phyloP scores from a whole-genome alignment of 148 eudicot genomes.

The Rhododendron ferrugineum region DNA sequence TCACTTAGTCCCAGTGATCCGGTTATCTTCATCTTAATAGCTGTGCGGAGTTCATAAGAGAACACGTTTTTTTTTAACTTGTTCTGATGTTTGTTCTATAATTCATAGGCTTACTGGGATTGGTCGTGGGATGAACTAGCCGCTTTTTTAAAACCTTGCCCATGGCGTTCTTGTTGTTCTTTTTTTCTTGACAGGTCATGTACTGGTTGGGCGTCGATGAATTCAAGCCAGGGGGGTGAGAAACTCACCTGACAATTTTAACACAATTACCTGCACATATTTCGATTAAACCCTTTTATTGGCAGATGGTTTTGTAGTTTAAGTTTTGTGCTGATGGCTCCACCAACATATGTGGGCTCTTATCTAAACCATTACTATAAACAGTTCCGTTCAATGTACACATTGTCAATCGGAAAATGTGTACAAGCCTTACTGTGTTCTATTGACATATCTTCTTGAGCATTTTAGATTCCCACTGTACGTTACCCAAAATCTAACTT shows the following conservation, averaged over 20 bases:
- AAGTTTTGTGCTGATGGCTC: too few relatives aligned
- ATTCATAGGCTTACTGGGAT: constrained; percentile 56
- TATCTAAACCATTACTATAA: too few relatives aligned
- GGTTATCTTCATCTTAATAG: constrained; percentile 13
- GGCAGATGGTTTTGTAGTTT: too few relatives aligned
- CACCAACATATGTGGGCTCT: too few relatives aligned
- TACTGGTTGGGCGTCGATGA: constrained; percentile 38
- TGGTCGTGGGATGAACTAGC: constrained; percentile 83
- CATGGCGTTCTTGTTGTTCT: not conserved
- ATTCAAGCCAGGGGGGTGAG: constrained; percentile 46
- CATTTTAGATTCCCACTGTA: not conserved
- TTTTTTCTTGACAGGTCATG: constrained; percentile 23
- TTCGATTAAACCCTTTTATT: too few relatives aligned
- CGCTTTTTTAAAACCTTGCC: not conserved
- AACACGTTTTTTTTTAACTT: not conserved
- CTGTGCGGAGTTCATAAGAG: not conserved
- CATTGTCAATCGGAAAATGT: not conserved
- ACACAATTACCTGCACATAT: not conserved
- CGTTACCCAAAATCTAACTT: not conserved
- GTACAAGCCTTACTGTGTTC: not conserved
- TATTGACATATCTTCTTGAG: not conserved
- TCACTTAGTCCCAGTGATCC: constrained; percentile 31
- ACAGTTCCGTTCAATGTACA: not conserved
- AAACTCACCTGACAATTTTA: not conserved
- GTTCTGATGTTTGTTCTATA: not conserved